Base-by-base conservation (phyloP, 2,329 filamentous ascomycete species). In the Phaeoacremonium minimum region DNA sequence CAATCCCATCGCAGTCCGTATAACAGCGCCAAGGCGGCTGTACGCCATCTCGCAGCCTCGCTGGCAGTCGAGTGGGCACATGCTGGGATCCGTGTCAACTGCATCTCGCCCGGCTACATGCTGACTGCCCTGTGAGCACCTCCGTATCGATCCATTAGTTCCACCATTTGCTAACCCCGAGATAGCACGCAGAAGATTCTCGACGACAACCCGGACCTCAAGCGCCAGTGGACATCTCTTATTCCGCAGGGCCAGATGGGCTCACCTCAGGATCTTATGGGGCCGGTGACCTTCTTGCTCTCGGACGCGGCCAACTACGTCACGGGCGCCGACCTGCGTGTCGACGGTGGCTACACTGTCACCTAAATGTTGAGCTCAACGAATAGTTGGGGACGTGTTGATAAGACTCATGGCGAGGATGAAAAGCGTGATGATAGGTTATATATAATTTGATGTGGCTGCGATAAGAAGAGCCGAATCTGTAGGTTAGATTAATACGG, bases 241-340 rank as follows among this genome's bases (percentile, higher is more conserved):
- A 97, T 96, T 43, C 93, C 93, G 0, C 82, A 87, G 56, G 91
- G 89, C 40, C 91, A 91, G 67, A 95, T 97, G 87, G 91, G 91
- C 17, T 75, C 81, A 35, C 91, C 91, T 1, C 82, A 90, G 57
- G 91, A 97, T 53, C 73, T 97, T 39, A 95, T 95, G 85, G 91
- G 91, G 3, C 87, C 90, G 5, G 89, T 95, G 18, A 84, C 87
- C 13, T 44, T 44, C 38, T 16, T 44, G 33, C 15, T 44, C 30
- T 44, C 41, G 4, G 41, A 44, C 20, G 38, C 83, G 6, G 75
- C 75, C 40, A 69, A 66, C 37, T 85, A 84, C 57, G 73, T 87
- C 46, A 65, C 67, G 28, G 81, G 87, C 4, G 84, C 85, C 2
- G 86, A 93, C 48, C 69, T 93, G 48, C 75, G 87, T 18, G 87